These are phyloP conservation scores for Leishmania arabica DNA, from an alignment of 208 protist species.

Conservation along the genomic window DNA sequence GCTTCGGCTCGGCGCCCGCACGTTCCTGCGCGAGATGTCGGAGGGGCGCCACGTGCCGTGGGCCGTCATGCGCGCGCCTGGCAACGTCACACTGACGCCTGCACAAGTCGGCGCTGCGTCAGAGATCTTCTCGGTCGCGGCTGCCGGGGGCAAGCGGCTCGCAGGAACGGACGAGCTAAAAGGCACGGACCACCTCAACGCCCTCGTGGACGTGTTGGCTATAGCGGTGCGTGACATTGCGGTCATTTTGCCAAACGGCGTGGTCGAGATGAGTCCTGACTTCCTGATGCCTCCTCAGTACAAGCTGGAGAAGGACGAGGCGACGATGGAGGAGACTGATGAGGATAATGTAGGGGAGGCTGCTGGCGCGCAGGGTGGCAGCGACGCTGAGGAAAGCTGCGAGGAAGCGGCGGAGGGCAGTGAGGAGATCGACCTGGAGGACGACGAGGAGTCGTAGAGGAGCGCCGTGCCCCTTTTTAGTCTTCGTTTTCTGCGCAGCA, in stretches of 20 bases:
- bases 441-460: constrained; percentile 17
- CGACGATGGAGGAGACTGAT: constrained; percentile 29
- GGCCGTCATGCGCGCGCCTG: constrained; percentile 78
- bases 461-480: constrained; percentile 3
- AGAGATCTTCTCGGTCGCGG: constrained; percentile 56
- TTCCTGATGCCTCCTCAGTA: constrained; percentile 76
- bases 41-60: constrained; percentile 78
- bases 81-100: constrained; percentile 48
- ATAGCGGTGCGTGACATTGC: constrained; percentile 62
- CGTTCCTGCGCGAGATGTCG: constrained; percentile 84
- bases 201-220: constrained; percentile 49
- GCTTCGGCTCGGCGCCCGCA: constrained; percentile 74
- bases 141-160: constrained; percentile 54
- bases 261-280: constrained; percentile 82
- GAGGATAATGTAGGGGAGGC: constrained; percentile 18
- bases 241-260: constrained; percentile 76
- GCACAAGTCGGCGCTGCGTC: constrained; percentile 54
- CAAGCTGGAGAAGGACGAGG: constrained; percentile 44
- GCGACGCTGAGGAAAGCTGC: constrained; percentile 20
- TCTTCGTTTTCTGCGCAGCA: constrained; percentile 6
- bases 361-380: constrained; percentile 28
- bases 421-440: constrained; percentile 32
- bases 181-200: constrained; percentile 51
- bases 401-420: constrained; percentile 28
- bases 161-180: constrained; percentile 29